These are phyloP conservation scores for Ceratobasidium sp. DNA, from an alignment of 1,284 basidiomycete species.

Conservation along the genomic window DNA sequence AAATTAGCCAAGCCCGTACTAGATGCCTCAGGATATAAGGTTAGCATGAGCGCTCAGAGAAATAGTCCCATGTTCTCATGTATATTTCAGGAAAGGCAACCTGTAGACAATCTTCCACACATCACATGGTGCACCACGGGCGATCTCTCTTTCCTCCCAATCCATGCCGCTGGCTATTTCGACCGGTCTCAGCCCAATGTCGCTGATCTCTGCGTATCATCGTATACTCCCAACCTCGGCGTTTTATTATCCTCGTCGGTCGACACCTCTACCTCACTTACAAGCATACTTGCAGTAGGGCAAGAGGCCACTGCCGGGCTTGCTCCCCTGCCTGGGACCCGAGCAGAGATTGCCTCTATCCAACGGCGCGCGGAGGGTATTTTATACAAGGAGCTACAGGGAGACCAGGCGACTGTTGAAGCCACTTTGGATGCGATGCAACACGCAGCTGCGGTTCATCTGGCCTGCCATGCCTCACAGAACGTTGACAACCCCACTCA, in stretches of 20 bases:
- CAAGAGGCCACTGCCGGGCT: constrained; percentile 31
- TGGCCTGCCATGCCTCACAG: constrained; percentile 44
- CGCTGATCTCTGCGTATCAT: neutral
- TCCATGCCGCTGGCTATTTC: neutral
- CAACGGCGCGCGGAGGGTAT: neutral
- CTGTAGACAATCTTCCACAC: neutral
- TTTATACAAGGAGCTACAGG: constrained; percentile 8
- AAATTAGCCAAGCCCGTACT: neutral
- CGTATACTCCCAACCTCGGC: neutral
- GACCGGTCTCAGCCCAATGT: neutral
- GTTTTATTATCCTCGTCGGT: neutral
- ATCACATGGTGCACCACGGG: constrained; percentile 11
- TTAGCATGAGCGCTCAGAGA: neutral
- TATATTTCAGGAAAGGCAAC: neutral
- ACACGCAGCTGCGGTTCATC: constrained; percentile 42
- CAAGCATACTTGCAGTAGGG: constrained; percentile 35
- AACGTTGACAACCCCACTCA: constrained; percentile 21
- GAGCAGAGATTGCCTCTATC: constrained; percentile 35
- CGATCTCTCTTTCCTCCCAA: neutral
- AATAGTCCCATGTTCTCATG: neutral
- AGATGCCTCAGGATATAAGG: neutral
- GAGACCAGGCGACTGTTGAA: neutral
- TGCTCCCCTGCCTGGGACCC: neutral
- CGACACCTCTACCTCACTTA: neutral
- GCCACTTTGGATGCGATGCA: constrained; percentile 5